Conservation (phyloP, 2,329 filamentous ascomycete genomes). For the Raffaelea albimanens region DNA sequence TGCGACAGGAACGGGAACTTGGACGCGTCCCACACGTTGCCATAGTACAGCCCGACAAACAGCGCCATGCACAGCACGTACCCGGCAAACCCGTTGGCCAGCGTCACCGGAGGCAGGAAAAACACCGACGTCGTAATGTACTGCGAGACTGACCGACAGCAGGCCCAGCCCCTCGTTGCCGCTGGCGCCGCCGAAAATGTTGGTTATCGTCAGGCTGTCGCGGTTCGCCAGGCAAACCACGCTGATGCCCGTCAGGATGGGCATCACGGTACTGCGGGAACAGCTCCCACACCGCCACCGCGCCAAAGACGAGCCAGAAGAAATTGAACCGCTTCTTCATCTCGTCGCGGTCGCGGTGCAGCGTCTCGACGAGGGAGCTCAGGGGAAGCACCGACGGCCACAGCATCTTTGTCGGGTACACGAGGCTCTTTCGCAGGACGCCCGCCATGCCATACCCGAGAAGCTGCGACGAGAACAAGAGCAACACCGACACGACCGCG, state of each 20-base stretch:
- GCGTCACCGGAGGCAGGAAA: slow-evolving; percentile 26
- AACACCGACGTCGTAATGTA: slow-evolving; percentile 28
- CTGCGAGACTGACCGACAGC: slow-evolving; percentile 28
- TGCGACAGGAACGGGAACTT: slow-evolving; percentile 26
- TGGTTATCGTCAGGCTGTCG: slow-evolving; percentile 27
- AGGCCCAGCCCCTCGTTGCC: slow-evolving; percentile 28
- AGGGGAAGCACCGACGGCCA: slow-evolving; percentile 25
- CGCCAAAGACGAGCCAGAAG: slow-evolving; percentile 29
- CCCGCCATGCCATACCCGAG: slow-evolving; percentile 40
- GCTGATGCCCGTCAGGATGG: slow-evolving; percentile 27
- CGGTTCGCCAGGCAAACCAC: slow-evolving; percentile 36
- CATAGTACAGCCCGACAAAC: slow-evolving; percentile 29
- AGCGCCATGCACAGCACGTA: slow-evolving; percentile 25
- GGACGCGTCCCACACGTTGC: slow-evolving; percentile 26
- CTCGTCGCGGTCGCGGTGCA: slow-evolving; percentile 18
- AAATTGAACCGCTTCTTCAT: slow-evolving; percentile 28
- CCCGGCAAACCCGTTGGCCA: slow-evolving; percentile 28
- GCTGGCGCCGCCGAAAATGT: slow-evolving; percentile 28
- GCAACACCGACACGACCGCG: slow-evolving; percentile 29
- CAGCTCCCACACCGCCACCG: slow-evolving; percentile 35
- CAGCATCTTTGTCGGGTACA: slow-evolving; percentile 38
- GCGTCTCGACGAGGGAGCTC: slow-evolving; percentile 16
- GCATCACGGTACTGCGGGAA: slow-evolving; percentile 36
- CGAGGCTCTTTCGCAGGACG: slow-evolving; percentile 31
- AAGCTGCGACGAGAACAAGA: slow-evolving; percentile 36